Evolutionary conservation across 1,284 basidiomycete species (phyloP), one percentile per base, ranked within the genome.

Genomic region (Mycena citricolor): DNA sequence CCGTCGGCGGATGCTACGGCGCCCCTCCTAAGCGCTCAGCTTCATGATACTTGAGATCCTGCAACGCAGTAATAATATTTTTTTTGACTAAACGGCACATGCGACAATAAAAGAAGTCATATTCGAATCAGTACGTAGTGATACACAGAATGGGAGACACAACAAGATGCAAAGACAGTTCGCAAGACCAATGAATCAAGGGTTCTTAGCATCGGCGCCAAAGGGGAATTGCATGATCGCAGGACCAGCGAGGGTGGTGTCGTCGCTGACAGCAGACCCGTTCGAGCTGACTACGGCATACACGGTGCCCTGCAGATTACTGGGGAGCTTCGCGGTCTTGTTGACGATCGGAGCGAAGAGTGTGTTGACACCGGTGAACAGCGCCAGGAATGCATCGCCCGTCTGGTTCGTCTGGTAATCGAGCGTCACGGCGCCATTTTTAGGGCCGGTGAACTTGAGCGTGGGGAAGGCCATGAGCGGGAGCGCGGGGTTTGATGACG

Each of bases 401-500:
- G 42, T 31, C 22, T 36, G 32, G 8, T 23, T 17, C 4, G 32
- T 21, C 13, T 39, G 41, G 33, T 28, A 40, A 8, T 11, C 22
- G 32, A 43, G 42, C 10, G 23, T 17, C 38, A 46, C 45, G 29
- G 39, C 34, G 8, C 33, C 11, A 22, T 33, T 28, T 10, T 23
- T 21, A 13, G 53, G 42, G 11, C 46, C 50, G 10, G 38, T 24
- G 31, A 63, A 43, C 1, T 51, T 52, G 33, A 77, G 64, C 3
- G 63, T 47, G 4, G 77, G 74, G 66, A 76, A 76, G n/a, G 73
- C 65, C 32, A 58, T 64, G 52, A 79, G 62, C 26, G 73, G 64
- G 8, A 77, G 68, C 1, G 63, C 44, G 12, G 74, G 69, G 61
- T 79, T 79, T 42, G 67, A 62, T 11, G 60, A 52, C 1, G 83